Base-by-base conservation (phyloP, 1,284 basidiomycete genomes). In the Sanghuangporus weigelae region DNA sequence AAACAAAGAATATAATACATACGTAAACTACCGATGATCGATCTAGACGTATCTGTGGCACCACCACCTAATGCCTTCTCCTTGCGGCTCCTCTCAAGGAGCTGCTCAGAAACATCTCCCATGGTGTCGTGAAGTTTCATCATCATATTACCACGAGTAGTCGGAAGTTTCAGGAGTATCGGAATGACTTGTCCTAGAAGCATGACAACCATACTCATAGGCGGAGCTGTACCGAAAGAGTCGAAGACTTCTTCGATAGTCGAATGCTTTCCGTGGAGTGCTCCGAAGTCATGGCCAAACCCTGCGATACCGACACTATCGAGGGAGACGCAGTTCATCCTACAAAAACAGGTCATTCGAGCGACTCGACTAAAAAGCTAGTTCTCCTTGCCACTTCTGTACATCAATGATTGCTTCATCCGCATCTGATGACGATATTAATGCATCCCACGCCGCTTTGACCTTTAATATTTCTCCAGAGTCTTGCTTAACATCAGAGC, bases 221-320 rank as follows among this genome's bases (percentile, higher is more conserved):
- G 55, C 63, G 73, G 64, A 62, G 72, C 57, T 66, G 50, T 60
- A 16, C 72, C 71, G 64, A 83, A 72, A 1, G 76, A 69, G 12
- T 84, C 78, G 60, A 86, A 82, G 0, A 78, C 74, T 4, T 79
- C 77, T 0, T 78, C 75, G 5, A 85, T 78, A 2, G 75, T 64
- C 1, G 79, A 75, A 1, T 70, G 67, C 67, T 81, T 75, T 6
- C 82, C 84, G 5, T 81, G 76, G 19, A 87, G 73, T 0, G 82
- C 74, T 3, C 78, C 77, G 67, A 87, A 86, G 66, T 85, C 78
- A 69, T 86, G 82, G 0, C 80, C 79, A 67, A 87, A 80, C 0
- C 79, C 78, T 0, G 83, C 82, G 57, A 86, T 83, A 1, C 86
- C 84, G 60, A 87, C 77, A 2, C 79, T 80, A 69, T 87, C 84